Percentiles rank a stretch among this genome's conserved stretches.
Conservation (phyloP, 2,329 filamentous ascomycete genomes). For the Epicoccum nigrum region DNA sequence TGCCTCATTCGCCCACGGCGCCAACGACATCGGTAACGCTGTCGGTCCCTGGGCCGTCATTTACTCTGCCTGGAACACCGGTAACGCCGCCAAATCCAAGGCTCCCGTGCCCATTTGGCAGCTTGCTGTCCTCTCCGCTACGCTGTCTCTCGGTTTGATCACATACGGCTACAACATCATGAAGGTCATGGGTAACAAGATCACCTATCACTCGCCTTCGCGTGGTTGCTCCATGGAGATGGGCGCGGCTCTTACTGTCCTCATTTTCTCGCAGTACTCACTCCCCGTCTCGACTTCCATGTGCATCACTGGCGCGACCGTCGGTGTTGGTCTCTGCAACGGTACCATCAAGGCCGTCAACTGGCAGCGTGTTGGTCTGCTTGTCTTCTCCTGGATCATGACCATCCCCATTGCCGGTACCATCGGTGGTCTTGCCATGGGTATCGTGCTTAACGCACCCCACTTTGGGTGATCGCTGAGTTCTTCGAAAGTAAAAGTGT, state of each 20-base stretch:
- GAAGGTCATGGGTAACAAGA: constrained; percentile 85
- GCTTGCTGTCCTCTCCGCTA: constrained; percentile 69
- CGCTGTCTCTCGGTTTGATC: constrained; percentile 68
- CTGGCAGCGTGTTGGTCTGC: constrained; percentile 70
- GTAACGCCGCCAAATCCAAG: constrained; percentile 65
- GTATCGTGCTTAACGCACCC: constrained; percentile 63
- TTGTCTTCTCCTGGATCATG: constrained; percentile 70
- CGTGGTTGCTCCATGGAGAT: constrained; percentile 75
- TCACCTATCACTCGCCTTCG: constrained; percentile 70
- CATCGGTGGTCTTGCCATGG: constrained; percentile 56
- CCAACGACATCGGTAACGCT: constrained; percentile 65
- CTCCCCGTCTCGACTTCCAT: constrained; percentile 71
- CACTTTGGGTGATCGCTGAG: constrained; percentile 49
- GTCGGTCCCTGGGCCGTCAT: constrained; percentile 48
- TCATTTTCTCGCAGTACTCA: constrained; percentile 76
- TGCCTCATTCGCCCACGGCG: constrained; percentile 64
- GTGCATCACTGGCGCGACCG: constrained; percentile 81
- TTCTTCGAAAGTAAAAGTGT: constrained; percentile 11
- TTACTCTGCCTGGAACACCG: constrained; percentile 59
- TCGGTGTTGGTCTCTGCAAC: constrained; percentile 80
- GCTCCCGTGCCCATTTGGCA: constrained; percentile 76
- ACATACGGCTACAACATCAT: constrained; percentile 86
- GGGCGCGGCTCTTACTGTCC: constrained; percentile 77
- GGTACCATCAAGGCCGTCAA: constrained; percentile 74
- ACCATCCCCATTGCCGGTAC: constrained; percentile 67